A percentile compares a stretch with the other conserved stretches of the same genome.
phyloP scores from a whole-genome alignment of 2,329 filamentous ascomycete genomes.

The Coniosporium tulheliwenetii region DNA sequence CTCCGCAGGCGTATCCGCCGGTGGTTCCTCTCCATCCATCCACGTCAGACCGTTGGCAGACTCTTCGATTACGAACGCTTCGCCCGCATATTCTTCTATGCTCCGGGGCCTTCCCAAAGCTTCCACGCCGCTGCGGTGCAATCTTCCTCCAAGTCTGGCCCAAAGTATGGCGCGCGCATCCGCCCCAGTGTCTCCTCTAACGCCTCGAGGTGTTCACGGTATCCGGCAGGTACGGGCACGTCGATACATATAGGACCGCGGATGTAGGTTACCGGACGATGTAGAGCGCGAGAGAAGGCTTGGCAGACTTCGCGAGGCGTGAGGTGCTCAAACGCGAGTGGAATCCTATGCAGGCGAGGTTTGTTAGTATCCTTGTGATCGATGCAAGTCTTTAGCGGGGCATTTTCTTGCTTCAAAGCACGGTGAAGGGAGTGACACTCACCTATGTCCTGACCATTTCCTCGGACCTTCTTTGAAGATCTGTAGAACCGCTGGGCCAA shows the following conservation, averaged over 20 bases:
- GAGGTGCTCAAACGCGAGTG: constrained; percentile 79
- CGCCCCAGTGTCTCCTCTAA: constrained; percentile 44
- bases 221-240: constrained; percentile 74
- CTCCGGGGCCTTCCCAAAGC: constrained; percentile 87
- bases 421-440: constrained; percentile 13
- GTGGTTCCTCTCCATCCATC: constrained; percentile 48
- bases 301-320: constrained; percentile 70
- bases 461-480: constrained; percentile 84
- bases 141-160: constrained; percentile 39
- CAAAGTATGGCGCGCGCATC: constrained; percentile 45
- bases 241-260: constrained; percentile 67
- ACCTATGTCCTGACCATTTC: constrained; percentile 67
- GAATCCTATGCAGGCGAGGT: constrained; percentile 41
- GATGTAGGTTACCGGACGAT: constrained; percentile 63
- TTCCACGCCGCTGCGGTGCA: constrained; percentile 63
- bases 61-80: constrained; percentile 90
- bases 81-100: constrained; percentile 84
- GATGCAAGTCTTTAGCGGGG: no score
- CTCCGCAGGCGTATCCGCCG: not conserved
- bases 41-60: constrained; percentile 84
- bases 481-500: constrained; percentile 80
- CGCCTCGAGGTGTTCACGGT: constrained; percentile 68
- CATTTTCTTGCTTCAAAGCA: no score
- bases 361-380: not conserved
- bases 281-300: constrained; percentile 64